A percentile compares a stretch with the other conserved stretches of the same genome.
Evolutionary conservation across 2,329 filamentous ascomycete species (phyloP).

Genomic region (Epichloe gansuensis): DNA sequence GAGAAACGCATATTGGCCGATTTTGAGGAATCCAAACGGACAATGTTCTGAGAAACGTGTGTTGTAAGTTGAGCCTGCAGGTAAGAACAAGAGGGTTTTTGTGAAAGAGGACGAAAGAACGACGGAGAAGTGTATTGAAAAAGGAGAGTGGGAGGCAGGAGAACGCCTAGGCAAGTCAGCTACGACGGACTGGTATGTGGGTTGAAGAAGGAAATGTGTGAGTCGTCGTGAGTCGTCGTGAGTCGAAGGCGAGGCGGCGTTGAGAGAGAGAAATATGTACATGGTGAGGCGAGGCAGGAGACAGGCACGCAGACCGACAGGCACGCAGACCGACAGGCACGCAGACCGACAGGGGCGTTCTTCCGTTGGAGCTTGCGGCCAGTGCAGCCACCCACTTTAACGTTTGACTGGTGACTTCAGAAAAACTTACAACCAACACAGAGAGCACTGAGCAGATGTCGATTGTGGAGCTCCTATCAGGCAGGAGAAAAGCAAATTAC

Average conservation of each 20-base stretch:
- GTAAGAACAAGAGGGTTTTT: background rate
- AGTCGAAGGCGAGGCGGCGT: slow-evolving; percentile 10
- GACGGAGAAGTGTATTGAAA: slow-evolving; percentile 4
- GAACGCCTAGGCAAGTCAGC: slow-evolving; percentile 12
- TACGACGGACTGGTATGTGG: slow-evolving; percentile 13
- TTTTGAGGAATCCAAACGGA: background rate
- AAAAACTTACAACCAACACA: no score
- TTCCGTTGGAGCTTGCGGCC: background rate
- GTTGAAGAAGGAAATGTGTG: background rate
- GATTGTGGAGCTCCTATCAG: background rate
- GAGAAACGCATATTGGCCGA: slow-evolving; percentile 43
- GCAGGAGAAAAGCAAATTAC: slow-evolving; percentile 10
- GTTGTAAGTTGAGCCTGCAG: background rate
- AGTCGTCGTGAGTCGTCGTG: background rate
- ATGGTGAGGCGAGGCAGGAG: slow-evolving; percentile 4
- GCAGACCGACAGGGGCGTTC: background rate
- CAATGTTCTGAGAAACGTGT: background rate
- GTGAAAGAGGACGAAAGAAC: slow-evolving; percentile 5
- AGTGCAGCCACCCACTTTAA: no score
- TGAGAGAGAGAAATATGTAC: slow-evolving; percentile 1
- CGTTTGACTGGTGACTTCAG: no score
- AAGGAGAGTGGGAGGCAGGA: slow-evolving; percentile 22
- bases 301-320: background rate
- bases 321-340: background rate
- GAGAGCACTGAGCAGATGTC: no score